Evolutionary conservation across 1,139 yeast genomes (phyloP).

Genomic region (Zygoascus meyerae): DNA sequence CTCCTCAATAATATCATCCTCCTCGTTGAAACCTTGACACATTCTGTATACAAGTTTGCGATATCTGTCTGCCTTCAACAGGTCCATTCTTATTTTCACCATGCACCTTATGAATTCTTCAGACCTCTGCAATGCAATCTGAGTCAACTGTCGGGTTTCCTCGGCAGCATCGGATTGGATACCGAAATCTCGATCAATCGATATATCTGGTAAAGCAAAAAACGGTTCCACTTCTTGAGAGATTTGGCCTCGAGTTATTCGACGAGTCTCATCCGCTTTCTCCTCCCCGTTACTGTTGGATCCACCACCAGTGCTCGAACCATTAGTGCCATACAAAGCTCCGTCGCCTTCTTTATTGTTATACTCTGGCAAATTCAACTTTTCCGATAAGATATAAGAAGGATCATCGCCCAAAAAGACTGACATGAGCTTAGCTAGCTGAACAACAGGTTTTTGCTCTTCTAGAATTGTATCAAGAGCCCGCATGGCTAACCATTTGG

Average conservation of each 20-base stretch:
- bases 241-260: constrained; percentile 35
- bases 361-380: constrained; percentile 60
- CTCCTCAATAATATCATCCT: constrained; percentile 42
- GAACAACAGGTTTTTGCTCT: constrained; percentile 70
- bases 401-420: constrained; percentile 86
- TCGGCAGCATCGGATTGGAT: constrained; percentile 51
- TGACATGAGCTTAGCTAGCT: constrained; percentile 64
- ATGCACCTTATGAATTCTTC: constrained; percentile 84
- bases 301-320: neutral
- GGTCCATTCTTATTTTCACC: constrained; percentile 61
- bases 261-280: constrained; percentile 21
- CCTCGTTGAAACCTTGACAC: constrained; percentile 83
- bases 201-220: constrained; percentile 54
- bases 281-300: constrained; percentile 11
- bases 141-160: constrained; percentile 59
- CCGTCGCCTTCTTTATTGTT: constrained; percentile 37
- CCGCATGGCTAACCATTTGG: constrained; percentile 57
- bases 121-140: constrained; percentile 75
- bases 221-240: constrained; percentile 49
- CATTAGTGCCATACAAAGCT: constrained; percentile 13
- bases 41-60: constrained; percentile 65
- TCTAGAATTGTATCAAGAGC: constrained; percentile 71
- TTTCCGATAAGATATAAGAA: constrained; percentile 54
- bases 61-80: constrained; percentile 71
- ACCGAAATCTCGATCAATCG: constrained; percentile 42